Evolutionary conservation across 108 stramenopile species (phyloP), one percentile per base, ranked within the genome.

Genomic region (Aurantiochytrium sp.): DNA sequence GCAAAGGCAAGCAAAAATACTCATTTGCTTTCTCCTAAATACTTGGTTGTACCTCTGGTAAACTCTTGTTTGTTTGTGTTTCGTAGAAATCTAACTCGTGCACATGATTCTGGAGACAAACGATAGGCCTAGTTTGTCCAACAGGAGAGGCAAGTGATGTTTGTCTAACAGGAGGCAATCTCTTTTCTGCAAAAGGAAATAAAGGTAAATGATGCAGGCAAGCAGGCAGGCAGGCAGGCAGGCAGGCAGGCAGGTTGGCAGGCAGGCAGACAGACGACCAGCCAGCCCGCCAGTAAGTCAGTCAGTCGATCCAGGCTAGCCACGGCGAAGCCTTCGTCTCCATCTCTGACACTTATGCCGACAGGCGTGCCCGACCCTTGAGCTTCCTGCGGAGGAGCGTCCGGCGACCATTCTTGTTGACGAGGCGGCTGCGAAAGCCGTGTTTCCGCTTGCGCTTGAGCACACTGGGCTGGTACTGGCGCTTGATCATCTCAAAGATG

Each of bases 401-500:
- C 5, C 76, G 44, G n/a, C 89, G 44, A 35, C 89, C 89, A 12
- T 0, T 18, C 21, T 5, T 55, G 5, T 3, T 89, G 28, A 19
- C 18, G 25, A 83, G 87, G 29, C 89, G 72, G 43, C 57, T 73
- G 28, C 72, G 60, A 58, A 88, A 89, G 29, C 89, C 89, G 29
- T 89, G 89, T 14, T 58, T 89, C 16, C 44, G 5, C 83, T 88
- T 87, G 49, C 89, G 87, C 51, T 43, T 89, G 35, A 5, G 10
- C 35, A 60, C 42, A 25, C 87, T 89, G 44, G 89, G 89, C 58
- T 87, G 45, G 55, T 89, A 89, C 44, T 45, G 18, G 21, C 89
- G 72, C 59, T 89, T 89, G 42, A 87, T 44, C 87, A 88, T 88
- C 87, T 88, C 87, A 4, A 83, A 83, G 49, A 83, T 69, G 25